A percentile compares a stretch with the other conserved stretches of the same genome.
These are phyloP conservation scores for Prunus campanulata DNA, from an alignment of 306 rosid genomes.

Conservation along the genomic window DNA sequence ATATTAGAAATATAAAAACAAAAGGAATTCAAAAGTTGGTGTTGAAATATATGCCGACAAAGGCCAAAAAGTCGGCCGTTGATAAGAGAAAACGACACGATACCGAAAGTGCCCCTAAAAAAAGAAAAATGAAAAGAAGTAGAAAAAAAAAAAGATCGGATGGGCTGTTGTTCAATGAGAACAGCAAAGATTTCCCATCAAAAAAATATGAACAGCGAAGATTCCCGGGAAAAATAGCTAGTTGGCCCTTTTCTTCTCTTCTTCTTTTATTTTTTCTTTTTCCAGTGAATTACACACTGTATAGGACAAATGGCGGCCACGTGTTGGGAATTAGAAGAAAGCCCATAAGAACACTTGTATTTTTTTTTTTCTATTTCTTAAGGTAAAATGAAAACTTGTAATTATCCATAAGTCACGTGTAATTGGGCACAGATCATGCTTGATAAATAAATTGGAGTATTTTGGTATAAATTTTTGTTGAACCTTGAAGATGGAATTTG, in stretches of 20 bases:
- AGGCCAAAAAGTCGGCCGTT: conserved; percentile 44
- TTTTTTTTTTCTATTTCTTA: too few relatives aligned
- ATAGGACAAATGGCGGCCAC: too few relatives aligned
- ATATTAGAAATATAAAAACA: conserved; percentile 15
- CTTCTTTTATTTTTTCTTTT: neutral
- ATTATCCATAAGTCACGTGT: too few relatives aligned
- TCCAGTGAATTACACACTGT: too few relatives aligned
- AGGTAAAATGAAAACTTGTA: too few relatives aligned
- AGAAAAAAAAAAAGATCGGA: neutral
- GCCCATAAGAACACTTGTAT: too few relatives aligned
- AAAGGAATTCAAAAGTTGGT: conserved; percentile 8
- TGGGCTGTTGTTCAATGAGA: neutral
- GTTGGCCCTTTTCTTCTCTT: neutral
- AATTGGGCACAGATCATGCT: too few relatives aligned
- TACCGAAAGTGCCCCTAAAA: conserved; percentile 27
- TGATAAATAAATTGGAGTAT: too few relatives aligned
- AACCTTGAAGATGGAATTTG: too few relatives aligned
- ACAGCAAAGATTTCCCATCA: conserved; percentile 24
- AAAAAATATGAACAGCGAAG: conserved; percentile 26
- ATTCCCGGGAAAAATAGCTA: conserved; percentile 28
- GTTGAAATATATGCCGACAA: conserved; percentile 47
- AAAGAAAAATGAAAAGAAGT: neutral
- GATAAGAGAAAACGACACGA: conserved; percentile 22
- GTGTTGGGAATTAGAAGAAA: too few relatives aligned
- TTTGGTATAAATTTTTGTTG: too few relatives aligned